Conservation (phyloP, 2,329 filamentous ascomycete species). For the Onygena corvina region DNA sequence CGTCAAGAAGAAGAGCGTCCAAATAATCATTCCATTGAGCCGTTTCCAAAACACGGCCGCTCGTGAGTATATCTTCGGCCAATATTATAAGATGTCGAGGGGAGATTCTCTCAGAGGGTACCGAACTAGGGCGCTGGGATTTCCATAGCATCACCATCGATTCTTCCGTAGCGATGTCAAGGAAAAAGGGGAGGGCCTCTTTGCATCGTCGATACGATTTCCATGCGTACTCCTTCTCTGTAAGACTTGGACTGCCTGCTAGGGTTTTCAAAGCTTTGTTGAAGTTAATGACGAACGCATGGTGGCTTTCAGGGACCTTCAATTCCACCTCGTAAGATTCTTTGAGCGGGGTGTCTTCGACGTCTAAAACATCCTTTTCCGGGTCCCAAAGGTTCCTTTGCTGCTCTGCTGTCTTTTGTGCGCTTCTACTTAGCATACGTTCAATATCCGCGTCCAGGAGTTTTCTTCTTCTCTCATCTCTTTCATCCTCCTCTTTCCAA, state of each 20-base stretch:
- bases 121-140: conserved; percentile 38
- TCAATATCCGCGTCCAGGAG: conserved; percentile 9
- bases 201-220: conserved; percentile 41
- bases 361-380: conserved; percentile 12
- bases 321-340: conserved; percentile 25
- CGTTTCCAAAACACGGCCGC: conserved; percentile 44
- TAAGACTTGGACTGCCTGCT: conserved; percentile 21
- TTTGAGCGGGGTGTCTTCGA: conserved; percentile 16
- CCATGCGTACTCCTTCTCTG: conserved; percentile 34
- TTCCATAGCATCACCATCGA: conserved; percentile 58
- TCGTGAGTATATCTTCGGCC: conserved; percentile 52
- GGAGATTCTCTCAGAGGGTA: conserved; percentile 16
- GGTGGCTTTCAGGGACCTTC: conserved; percentile 26
- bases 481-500: conserved; percentile 13
- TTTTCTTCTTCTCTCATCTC: conserved; percentile 4
- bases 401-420: conserved; percentile 26
- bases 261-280: conserved; percentile 28
- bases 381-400: conserved; percentile 30
- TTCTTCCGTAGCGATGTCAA: conserved; percentile 46
- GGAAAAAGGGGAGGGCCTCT: conserved; percentile 34
- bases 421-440: conserved; percentile 7
- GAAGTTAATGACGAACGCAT: conserved; percentile 31
- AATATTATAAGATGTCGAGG: conserved; percentile 47
- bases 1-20: conserved; percentile 54
- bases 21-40: conserved; percentile 55